Evolutionary conservation across 208 protist genomes (phyloP).

Genomic region (Acanthamoeba polyphaga): DNA sequence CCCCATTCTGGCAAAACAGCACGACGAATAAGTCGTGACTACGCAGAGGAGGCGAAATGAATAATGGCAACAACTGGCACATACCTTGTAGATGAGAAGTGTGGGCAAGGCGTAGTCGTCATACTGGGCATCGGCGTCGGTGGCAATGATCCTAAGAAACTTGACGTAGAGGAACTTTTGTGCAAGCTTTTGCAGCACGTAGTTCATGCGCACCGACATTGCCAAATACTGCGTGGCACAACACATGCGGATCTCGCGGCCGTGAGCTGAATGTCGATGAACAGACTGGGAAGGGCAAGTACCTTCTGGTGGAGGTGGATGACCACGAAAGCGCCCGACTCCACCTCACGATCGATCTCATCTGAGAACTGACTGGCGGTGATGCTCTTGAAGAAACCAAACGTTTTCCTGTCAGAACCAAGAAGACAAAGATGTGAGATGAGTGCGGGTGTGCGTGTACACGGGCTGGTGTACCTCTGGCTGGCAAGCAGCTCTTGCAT

Average conservation of each 20-base stretch:
- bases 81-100: slow-evolving; percentile 60
- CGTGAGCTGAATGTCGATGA: not conserved
- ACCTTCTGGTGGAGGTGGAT: slow-evolving; percentile 64
- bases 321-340: slow-evolving; percentile 2
- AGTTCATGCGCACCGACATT: slow-evolving; percentile 62
- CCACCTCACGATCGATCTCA: slow-evolving; percentile 53
- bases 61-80: not conserved
- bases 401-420: slow-evolving; percentile 21
- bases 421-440: not conserved
- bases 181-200: slow-evolving; percentile 57
- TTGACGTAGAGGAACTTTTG: slow-evolving; percentile 67
- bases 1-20: not conserved
- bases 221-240: slow-evolving; percentile 15
- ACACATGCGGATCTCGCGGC: not conserved
- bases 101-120: slow-evolving; percentile 43
- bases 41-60: no score
- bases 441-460: no score
- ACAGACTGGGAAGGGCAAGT: not conserved
- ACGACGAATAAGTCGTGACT: no score
- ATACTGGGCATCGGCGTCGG: slow-evolving; percentile 16
- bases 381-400: slow-evolving; percentile 56
- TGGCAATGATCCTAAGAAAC: slow-evolving; percentile 38
- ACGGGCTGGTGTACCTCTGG: not conserved
- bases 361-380: slow-evolving; percentile 10
- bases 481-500: slow-evolving; percentile 60